phyloP scores from a whole-genome alignment of 177 flowering plant genomes.

The Vitis hybrid region DNA sequence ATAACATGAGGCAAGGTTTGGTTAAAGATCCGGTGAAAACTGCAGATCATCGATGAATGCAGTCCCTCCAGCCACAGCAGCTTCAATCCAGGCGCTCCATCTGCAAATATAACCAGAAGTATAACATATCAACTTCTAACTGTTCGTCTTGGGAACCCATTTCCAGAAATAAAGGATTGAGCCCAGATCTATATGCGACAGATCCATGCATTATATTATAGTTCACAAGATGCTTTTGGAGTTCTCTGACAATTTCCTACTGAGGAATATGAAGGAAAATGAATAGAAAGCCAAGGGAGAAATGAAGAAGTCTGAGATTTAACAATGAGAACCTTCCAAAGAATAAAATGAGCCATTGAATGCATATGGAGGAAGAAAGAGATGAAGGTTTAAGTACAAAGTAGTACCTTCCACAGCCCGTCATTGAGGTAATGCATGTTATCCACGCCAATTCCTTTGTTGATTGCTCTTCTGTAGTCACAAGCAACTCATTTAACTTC shows the following conservation, averaged over 20 bases:
- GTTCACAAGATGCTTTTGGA: background rate
- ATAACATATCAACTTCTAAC: background rate
- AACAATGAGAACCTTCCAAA: too few species aligned
- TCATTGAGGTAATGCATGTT: constrained; percentile 99
- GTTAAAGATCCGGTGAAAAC: too few species aligned
- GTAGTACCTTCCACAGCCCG: constrained; percentile 96
- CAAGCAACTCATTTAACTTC: constrained; percentile 5
- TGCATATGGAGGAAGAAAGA: background rate
- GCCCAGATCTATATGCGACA: background rate
- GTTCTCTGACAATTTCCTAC: too few species aligned
- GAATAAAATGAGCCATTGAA: too few species aligned
- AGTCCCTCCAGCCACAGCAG: background rate
- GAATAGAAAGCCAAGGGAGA: too few species aligned
- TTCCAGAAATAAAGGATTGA: background rate
- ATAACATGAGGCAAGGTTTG: too few species aligned
- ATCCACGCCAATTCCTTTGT: constrained; percentile 98
- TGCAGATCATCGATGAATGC: background rate
- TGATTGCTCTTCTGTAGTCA: constrained; percentile 63
- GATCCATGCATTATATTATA: background rate
- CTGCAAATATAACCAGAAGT: constrained; percentile 25
- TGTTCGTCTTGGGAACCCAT: too few species aligned
- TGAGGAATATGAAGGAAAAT: too few species aligned
- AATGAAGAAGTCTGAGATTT: background rate
- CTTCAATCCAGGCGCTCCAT: constrained; percentile 62
- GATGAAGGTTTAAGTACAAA: background rate